Evolutionary conservation across 805 yeast genomes (phyloP), one percentile per base, ranked within the genome.

Genomic region (Yarrowia sp.): DNA sequence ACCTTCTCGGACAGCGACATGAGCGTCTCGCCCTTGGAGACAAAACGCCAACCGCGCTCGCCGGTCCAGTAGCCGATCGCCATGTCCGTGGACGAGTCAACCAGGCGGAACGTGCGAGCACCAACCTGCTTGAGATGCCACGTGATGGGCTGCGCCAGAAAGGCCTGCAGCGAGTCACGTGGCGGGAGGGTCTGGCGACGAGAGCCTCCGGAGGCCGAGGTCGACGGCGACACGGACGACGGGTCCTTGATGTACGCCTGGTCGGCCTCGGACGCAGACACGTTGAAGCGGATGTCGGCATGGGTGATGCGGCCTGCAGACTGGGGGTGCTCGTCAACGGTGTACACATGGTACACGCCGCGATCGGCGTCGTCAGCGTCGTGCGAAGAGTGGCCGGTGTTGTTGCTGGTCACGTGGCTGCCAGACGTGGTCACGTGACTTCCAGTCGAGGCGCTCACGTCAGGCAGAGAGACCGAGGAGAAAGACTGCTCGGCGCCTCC

Each of bases 21-120:
- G 47, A 55, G 61, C 8, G 61, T 55, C 21, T 55, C 61, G 36
- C 44, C 55, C 31, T 55, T 55, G 36, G 51, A 56, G 4, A 56
- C 62, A 18, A 62, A 56, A 29, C 56, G 51, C 62, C 62, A 42
- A 47, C 56, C 63, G 2, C 56, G 51, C 35, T 62, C 61, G 21
- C 60, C 35, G 6, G 56, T 35, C 69, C 69, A 67, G 25, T 42
- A 42, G 22, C 69, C 69, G 14, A 67, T 55, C 6, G 62, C 35
- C 18, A 41, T 18, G 55, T 47, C 49, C 6, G 69, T 67, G 27
- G 66, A 46, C 35, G 65, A 65, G 31, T 67, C 69, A 8, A 66
- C 59, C 3, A 67, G 63, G 19, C 42, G 41, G 47, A 35, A 66
- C 8, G 41, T 36, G 4, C 46, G 18, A 8, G 49, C 31, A 2